Percentiles rank a stretch among this genome's conserved stretches.
Evolutionary conservation across 805 yeast genomes (phyloP).

Genomic region (Pichia eremophila): DNA sequence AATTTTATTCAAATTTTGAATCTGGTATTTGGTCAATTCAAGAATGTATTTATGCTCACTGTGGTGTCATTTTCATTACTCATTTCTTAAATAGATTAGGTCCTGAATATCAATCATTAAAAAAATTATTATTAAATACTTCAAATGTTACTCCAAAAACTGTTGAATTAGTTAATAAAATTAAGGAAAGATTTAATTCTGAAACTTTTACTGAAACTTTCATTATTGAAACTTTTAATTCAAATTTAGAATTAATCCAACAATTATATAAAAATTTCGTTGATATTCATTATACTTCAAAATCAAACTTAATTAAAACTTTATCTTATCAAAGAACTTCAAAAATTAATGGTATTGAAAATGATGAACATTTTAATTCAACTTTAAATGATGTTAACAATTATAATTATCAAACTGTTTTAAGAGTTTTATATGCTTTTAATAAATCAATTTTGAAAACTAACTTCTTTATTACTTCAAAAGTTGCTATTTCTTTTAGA

Average conservation of each 20-base stretch:
- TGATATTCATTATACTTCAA: constrained; percentile 73
- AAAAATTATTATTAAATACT: constrained; percentile 48
- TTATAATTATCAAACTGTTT: constrained; percentile 67
- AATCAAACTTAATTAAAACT: constrained; percentile 56
- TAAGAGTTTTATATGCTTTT: constrained; percentile 67
- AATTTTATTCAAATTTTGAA: constrained; percentile 66
- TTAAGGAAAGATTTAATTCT: constrained; percentile 82
- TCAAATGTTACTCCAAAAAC: constrained; percentile 47
- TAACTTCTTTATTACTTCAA: constrained; percentile 86
- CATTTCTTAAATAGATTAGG: constrained; percentile 94
- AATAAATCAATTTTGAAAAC: constrained; percentile 86
- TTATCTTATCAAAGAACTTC: constrained; percentile 79
- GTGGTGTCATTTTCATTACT: constrained; percentile 84
- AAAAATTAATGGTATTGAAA: constrained; percentile 64
- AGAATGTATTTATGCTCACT: constrained; percentile 90
- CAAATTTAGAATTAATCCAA: constrained; percentile 62
- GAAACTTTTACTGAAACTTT: constrained; percentile 87
- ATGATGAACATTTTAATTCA: constrained; percentile 65
- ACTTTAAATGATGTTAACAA: constrained; percentile 67
- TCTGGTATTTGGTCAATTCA: constrained; percentile 78
- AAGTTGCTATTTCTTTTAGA: constrained; percentile 91
- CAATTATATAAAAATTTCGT: constrained; percentile 88
- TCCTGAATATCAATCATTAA: constrained; percentile 69
- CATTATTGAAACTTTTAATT: constrained; percentile 66
- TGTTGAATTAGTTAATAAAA: constrained; percentile 65